phyloP scores from a whole-genome alignment of 768 basidiomycete genomes.

The Leccinum broughii region DNA sequence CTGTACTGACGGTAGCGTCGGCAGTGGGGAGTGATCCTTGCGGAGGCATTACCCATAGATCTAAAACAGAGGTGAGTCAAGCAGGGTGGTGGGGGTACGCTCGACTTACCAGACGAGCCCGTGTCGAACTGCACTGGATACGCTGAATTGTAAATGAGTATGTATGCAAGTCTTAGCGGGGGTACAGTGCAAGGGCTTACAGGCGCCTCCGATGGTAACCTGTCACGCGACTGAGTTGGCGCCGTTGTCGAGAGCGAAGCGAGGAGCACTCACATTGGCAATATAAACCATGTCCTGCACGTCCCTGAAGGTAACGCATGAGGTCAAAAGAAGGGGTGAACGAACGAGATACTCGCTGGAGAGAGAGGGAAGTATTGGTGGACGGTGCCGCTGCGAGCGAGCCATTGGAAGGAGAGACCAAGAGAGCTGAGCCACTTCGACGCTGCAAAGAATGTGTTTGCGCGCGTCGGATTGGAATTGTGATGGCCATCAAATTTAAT shows the following conservation, averaged over 20 bases:
- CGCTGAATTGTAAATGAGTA: slow-evolving; percentile 38
- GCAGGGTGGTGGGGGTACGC: too few relatives aligned
- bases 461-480: slow-evolving; percentile 48
- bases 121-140: slow-evolving; percentile 82
- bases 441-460: slow-evolving; percentile 37
- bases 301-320: slow-evolving; percentile 46
- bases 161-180: neutral
- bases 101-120: slow-evolving; percentile 50
- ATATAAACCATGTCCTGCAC: slow-evolving; percentile 79
- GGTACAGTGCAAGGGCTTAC: slow-evolving; percentile 38
- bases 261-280: slow-evolving; percentile 57
- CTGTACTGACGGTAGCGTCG: slow-evolving; percentile 46
- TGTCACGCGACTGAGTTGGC: slow-evolving; percentile 30
- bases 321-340: neutral
- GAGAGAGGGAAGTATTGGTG: slow-evolving; percentile 18
- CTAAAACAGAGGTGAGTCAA: slow-evolving; percentile 33
- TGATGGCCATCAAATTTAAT: slow-evolving; percentile 39
- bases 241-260: neutral
- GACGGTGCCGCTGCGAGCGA: slow-evolving; percentile 5
- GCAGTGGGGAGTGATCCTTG: slow-evolving; percentile 49
- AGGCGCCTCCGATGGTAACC: slow-evolving; percentile 64
- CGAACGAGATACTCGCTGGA: slow-evolving; percentile 23
- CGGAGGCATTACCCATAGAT: slow-evolving; percentile 67
- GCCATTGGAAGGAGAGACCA: slow-evolving; percentile 21
- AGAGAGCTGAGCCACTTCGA: slow-evolving; percentile 36